Conservation (phyloP, 2,329 filamentous ascomycete species). For the Graphilbum fragrans region DNA sequence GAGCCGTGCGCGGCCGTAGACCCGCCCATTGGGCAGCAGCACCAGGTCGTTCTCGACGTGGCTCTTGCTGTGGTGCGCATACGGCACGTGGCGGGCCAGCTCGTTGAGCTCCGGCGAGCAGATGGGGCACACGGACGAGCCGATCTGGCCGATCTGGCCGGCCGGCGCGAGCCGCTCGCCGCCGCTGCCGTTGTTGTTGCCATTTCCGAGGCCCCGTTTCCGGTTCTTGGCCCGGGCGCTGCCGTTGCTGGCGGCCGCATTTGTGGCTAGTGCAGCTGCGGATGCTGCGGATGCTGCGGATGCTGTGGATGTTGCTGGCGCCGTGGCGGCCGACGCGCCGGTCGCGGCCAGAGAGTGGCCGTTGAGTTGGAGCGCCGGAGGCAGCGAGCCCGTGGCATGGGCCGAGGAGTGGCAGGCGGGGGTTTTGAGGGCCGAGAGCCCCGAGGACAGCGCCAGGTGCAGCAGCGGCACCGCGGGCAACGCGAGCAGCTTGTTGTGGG, state of each 20-base stretch:
- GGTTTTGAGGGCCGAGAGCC: conserved; percentile 89
- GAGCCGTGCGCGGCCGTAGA: conserved; percentile 68
- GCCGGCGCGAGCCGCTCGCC: background rate
- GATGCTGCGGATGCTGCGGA: background rate
- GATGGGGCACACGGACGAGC: conserved; percentile 62
- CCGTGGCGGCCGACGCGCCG: background rate
- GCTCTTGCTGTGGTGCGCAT: conserved; percentile 90
- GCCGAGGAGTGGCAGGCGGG: conserved; percentile 73
- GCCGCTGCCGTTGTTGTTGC: conserved; percentile 4
- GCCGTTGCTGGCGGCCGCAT: background rate
- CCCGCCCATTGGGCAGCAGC: conserved; percentile 74
- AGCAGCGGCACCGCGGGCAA: conserved; percentile 75
- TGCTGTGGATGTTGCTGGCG: background rate
- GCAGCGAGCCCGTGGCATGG: background rate
- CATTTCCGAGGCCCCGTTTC: background rate
- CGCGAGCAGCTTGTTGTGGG: conserved; percentile 75
- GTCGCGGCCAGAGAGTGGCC: background rate
- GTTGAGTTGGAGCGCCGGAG: too few species aligned
- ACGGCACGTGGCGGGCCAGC: conserved; percentile 77
- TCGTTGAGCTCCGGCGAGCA: conserved; percentile 93
- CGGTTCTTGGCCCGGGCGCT: conserved; percentile 6
- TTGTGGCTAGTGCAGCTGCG: conserved; percentile 5
- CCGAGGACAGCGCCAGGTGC: conserved; percentile 81
- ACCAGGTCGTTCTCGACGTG: conserved; percentile 81
- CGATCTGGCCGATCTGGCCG: conserved; percentile 10